Percentiles rank a stretch among this genome's conserved stretches.
phyloP scores from a whole-genome alignment of 2,329 filamentous ascomycete genomes.

The Aspergillus glaucus region DNA sequence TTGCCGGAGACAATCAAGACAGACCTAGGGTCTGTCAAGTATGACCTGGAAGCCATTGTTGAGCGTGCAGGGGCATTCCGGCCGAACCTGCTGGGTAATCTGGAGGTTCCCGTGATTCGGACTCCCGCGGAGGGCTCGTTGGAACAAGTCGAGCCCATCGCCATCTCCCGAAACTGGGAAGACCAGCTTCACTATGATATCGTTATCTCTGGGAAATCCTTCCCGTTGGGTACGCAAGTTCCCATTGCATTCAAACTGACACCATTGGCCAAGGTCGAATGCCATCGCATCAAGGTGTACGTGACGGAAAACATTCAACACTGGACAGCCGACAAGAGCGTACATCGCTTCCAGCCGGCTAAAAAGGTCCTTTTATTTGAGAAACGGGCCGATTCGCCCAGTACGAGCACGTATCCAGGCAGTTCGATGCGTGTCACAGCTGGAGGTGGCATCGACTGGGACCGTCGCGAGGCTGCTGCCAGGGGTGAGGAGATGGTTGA shows the following conservation, averaged over 20 bases:
- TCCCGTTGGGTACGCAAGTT: constrained; percentile 78
- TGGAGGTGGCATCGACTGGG: constrained; percentile 71
- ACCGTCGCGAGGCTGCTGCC: constrained; percentile 52
- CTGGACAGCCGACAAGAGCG: constrained; percentile 76
- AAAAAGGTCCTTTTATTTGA: constrained; percentile 83
- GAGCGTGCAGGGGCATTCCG: constrained; percentile 86
- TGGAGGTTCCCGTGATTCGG: constrained; percentile 77
- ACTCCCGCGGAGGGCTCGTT: constrained; percentile 81
- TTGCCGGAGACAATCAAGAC: constrained; percentile 79
- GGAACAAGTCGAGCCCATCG: constrained; percentile 87
- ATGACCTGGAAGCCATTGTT: constrained; percentile 77
- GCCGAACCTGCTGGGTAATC: constrained; percentile 73
- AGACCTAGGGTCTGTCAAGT: constrained; percentile 78
- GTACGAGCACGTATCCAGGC: constrained; percentile 65
- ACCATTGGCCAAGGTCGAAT: constrained; percentile 84
- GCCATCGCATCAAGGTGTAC: constrained; percentile 85
- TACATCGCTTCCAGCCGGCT: constrained; percentile 76
- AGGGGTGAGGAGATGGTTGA: constrained; percentile 50
- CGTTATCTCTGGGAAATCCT: constrained; percentile 91
- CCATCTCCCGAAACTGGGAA: constrained; percentile 89
- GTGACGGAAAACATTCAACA: constrained; percentile 89
- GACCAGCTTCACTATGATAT: constrained; percentile 95
- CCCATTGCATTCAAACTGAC: constrained; percentile 93
- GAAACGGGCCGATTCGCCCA: constrained; percentile 72
- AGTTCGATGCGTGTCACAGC: constrained; percentile 71